A percentile compares a stretch with the other conserved stretches of the same genome.
These are phyloP conservation scores for Breviolum minutum DNA, from an alignment of 73 alveolate genomes.

Conservation along the genomic window DNA sequence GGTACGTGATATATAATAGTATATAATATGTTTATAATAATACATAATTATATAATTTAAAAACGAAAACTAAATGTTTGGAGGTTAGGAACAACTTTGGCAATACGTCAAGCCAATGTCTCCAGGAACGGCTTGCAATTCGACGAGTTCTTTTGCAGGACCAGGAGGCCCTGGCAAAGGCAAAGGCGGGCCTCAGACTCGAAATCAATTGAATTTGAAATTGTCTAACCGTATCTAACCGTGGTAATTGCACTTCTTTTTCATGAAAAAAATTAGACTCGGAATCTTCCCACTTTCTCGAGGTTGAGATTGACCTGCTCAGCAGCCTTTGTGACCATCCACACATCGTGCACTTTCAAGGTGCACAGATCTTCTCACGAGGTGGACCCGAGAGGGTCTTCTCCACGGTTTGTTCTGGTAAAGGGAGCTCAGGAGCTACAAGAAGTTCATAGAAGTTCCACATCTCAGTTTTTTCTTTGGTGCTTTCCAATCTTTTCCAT, in stretches of 20 bases:
- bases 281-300: neutral
- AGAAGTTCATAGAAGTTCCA: too few relatives aligned
- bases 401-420: neutral
- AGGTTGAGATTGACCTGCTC: conserved; percentile 62
- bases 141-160: conserved; percentile 71
- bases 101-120: too few relatives aligned
- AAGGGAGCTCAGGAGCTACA: neutral
- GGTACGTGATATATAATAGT: too few relatives aligned
- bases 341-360: conserved; percentile 67
- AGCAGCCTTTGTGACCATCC: conserved; percentile 67
- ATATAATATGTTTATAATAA: too few relatives aligned
- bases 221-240: neutral
- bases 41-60: too few relatives aligned
- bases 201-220: neutral
- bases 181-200: conserved; percentile 14
- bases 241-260: neutral
- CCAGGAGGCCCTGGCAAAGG: conserved; percentile 52
- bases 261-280: too few relatives aligned
- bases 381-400: neutral
- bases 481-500: neutral
- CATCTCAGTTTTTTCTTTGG: neutral
- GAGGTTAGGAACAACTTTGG: too few relatives aligned
- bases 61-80: too few relatives aligned
- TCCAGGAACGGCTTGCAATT: conserved; percentile 64
- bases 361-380: conserved; percentile 49